phyloP scores from a whole-genome alignment of 2,329 filamentous ascomycete genomes.

The Fusarium equiseti region DNA sequence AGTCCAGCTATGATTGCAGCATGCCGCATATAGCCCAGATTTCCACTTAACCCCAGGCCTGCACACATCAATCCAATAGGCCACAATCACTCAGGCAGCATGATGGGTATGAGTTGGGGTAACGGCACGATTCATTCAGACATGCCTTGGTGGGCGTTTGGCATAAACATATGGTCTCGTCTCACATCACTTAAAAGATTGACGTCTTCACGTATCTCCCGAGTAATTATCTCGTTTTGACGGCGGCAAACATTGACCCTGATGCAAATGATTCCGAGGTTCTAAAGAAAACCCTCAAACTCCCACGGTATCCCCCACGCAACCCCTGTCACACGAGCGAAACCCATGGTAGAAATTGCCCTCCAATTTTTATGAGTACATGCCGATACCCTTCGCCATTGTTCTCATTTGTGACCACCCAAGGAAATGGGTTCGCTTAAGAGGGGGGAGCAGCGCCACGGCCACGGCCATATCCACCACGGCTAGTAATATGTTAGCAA shows the following conservation, averaged over 20 bases:
- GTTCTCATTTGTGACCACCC: slow-evolving; percentile 59
- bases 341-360: slow-evolving; percentile 56
- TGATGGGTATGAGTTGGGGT: neutral
- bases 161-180: slow-evolving; percentile 31
- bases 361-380: slow-evolving; percentile 63
- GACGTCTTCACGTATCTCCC: slow-evolving; percentile 48
- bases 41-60: neutral
- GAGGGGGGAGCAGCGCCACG: slow-evolving; percentile 80
- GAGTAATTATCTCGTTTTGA: slow-evolving; percentile 52
- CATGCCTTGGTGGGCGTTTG: slow-evolving; percentile 24
- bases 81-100: slow-evolving; percentile 18
- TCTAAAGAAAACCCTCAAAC: slow-evolving; percentile 60
- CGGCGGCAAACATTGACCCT: slow-evolving; percentile 57
- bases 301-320: slow-evolving; percentile 59
- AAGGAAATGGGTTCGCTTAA: slow-evolving; percentile 62
- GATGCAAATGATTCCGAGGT: slow-evolving; percentile 64
- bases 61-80: neutral
- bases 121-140: slow-evolving; percentile 24
- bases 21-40: neutral
- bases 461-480: slow-evolving; percentile 90
- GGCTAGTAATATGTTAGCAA: slow-evolving; percentile 65
- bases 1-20: neutral
- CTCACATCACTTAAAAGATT: slow-evolving; percentile 44
- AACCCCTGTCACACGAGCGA: slow-evolving; percentile 55
- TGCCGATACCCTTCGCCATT: slow-evolving; percentile 60